A percentile compares a stretch with the other conserved stretches of the same genome.
phyloP scores from a whole-genome alignment of 1,139 yeast genomes.

The Candida labiduridarum region DNA sequence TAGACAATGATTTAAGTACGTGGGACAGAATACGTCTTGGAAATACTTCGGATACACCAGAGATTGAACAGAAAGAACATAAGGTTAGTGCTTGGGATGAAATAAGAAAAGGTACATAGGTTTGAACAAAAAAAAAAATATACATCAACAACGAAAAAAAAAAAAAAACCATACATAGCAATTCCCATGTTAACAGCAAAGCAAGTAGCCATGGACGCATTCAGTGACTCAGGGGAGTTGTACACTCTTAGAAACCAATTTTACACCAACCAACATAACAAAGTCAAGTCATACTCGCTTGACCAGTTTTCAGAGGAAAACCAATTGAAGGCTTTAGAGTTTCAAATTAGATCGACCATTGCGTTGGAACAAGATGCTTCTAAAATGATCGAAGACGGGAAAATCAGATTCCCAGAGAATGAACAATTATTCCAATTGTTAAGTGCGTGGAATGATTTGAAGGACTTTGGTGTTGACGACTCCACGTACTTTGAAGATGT shows the following conservation, averaged over 20 bases:
- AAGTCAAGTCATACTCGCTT: slow-evolving; percentile 35
- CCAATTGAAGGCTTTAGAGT: slow-evolving; percentile 44
- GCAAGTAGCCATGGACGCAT: slow-evolving; percentile 33
- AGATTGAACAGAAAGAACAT: no score
- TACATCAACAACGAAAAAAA: slow-evolving; percentile 3
- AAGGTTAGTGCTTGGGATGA: slow-evolving; percentile 2
- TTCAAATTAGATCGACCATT: slow-evolving; percentile 45
- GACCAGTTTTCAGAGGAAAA: slow-evolving; percentile 39
- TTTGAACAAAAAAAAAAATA: not conserved
- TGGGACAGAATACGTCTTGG: slow-evolving; percentile 33
- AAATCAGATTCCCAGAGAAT: slow-evolving; percentile 37
- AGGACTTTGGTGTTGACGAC: slow-evolving; percentile 43
- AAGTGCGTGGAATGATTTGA: slow-evolving; percentile 47
- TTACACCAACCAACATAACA: slow-evolving; percentile 47
- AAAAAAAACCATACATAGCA: not conserved
- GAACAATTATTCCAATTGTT: slow-evolving; percentile 42
- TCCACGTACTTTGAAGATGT: slow-evolving; percentile 44
- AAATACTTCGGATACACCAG: slow-evolving; percentile 20
- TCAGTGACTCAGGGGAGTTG: slow-evolving; percentile 45
- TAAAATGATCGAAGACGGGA: slow-evolving; percentile 40
- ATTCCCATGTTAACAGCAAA: not conserved
- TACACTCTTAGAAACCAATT: slow-evolving; percentile 49
- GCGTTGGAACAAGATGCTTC: slow-evolving; percentile 46
- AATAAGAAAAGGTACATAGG: not conserved
- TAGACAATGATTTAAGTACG: slow-evolving; percentile 13